These are phyloP conservation scores for Mortierella sp. DNA, from an alignment of 371 early-diverging fungal genomes.

Conservation along the genomic window DNA sequence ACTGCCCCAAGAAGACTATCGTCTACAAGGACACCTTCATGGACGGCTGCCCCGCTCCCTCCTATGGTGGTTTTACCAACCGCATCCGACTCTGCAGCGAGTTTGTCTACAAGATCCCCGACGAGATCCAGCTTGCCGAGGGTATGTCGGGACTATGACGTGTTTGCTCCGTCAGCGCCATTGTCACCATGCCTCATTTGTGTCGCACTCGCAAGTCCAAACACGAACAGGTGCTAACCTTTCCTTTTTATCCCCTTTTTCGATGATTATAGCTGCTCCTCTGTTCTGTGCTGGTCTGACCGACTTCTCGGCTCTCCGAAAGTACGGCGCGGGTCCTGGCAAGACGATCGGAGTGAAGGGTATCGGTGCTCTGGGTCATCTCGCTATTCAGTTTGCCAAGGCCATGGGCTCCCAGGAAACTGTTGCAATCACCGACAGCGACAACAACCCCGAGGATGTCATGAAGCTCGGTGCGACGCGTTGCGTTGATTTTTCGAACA, in stretches of 20 bases:
- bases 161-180: too few species aligned
- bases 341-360: slow-evolving; percentile 72
- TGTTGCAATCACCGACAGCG: slow-evolving; percentile 7
- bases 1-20: slow-evolving; percentile 5
- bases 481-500: neutral
- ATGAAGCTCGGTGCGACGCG: slow-evolving; percentile 18
- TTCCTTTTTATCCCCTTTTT: too few species aligned
- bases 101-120: slow-evolving; percentile 57
- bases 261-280: slow-evolving; percentile 67
- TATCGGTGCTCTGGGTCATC: slow-evolving; percentile 77
- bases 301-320: slow-evolving; percentile 64
- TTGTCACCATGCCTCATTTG: too few species aligned
- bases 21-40: slow-evolving; percentile 52
- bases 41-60: slow-evolving; percentile 20
- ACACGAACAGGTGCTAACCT: too few species aligned
- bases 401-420: slow-evolving; percentile 31
- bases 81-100: slow-evolving; percentile 43
- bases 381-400: slow-evolving; percentile 73
- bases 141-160: too few species aligned
- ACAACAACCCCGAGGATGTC: slow-evolving; percentile 11
- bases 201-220: too few species aligned
- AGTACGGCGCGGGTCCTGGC: slow-evolving; percentile 59
- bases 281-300: slow-evolving; percentile 75
- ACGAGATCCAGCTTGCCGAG: slow-evolving; percentile 34
- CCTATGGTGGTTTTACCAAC: slow-evolving; percentile 61